Evolutionary conservation across 495 filamentous ascomycete species (phyloP), one percentile per base, ranked within the genome.

Genomic region (Tuber magnatum): DNA sequence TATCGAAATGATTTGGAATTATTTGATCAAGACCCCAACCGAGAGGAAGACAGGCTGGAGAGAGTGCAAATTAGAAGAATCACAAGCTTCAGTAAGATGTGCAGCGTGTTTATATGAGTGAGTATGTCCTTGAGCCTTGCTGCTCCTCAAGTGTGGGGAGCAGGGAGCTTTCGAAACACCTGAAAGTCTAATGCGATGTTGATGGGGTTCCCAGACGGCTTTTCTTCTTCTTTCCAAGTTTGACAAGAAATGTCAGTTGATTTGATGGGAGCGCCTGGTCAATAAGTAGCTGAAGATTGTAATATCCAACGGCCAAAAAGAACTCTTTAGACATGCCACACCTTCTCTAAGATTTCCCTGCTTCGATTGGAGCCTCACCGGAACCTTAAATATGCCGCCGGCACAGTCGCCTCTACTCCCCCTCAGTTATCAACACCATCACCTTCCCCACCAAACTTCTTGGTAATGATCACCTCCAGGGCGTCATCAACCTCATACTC

Each of bases 401-500:
- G 56, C 56, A 7, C 56, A 20, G 35, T 16, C 56, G n/a, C 56
- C 56, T 65, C 32, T n/a, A n/a, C n/a, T 46, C 4, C 39, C 39
- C 71, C 71, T 38, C 39, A 71, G 32, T 46, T 56, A 72, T 46
- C 68, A 74, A 35, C 73, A 24, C 69, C 56, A 73, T 48, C 74
- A 76, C 38, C 71, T 24, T 69, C 71, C 70, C 41, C 70, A 69
- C 41, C 77, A 70, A 42, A 71, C 69, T 72, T 81, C 72, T 81
- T 75, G 18, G 75, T 71, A 42, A 81, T 76, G 38, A 82, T 43
- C 68, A 87, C 90, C 79, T 91, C 90, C 71, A 98, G 82, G 42
- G 93, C 94, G 85, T 97, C 95, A 48, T 89, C 86, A 41, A 99
- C 90, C 81, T 97, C 94, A 80, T 95, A 97, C 81, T 97, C 93